phyloP scores from a whole-genome alignment of 495 filamentous ascomycete species.

The Neurospora discreta region DNA sequence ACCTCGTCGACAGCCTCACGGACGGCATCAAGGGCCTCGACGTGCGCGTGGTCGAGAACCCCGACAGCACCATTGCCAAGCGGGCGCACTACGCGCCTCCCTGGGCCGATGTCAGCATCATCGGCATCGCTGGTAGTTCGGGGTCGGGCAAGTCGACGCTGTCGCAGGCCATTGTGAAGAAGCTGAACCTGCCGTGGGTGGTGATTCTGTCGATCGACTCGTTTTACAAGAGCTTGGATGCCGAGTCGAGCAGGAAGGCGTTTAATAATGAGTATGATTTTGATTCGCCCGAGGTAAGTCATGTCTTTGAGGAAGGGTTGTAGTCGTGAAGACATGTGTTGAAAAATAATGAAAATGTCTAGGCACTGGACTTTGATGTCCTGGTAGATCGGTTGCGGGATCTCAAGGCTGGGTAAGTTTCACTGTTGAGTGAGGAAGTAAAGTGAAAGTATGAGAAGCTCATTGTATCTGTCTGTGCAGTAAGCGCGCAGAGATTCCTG shows the following conservation, averaged over 20 bases:
- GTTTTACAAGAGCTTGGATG: conserved; percentile 78
- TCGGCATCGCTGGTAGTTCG: conserved; percentile 89
- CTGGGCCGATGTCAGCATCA: conserved; percentile 90
- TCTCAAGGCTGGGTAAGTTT: conserved; percentile 76
- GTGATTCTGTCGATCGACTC: conserved; percentile 97
- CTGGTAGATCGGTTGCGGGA: conserved; percentile 71
- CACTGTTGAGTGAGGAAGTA: neutral
- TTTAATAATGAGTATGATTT: conserved; percentile 92
- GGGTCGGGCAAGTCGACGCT: conserved; percentile 97
- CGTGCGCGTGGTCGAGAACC: conserved; percentile 4
- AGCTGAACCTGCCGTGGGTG: conserved; percentile 91
- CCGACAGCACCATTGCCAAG: conserved; percentile 29
- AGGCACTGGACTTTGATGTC: conserved; percentile 85
- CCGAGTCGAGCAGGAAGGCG: conserved; percentile 62
- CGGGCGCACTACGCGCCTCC: conserved; percentile 75
- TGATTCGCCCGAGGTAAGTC: conserved; percentile 60
- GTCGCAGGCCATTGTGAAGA: conserved; percentile 79
- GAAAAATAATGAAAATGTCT: conserved; percentile 10
- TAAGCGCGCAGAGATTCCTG: conserved; percentile 82
- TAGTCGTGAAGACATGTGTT: neutral
- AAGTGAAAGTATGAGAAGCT: neutral
- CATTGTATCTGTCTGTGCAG: conserved; percentile 32
- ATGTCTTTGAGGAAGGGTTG: neutral
- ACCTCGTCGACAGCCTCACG: neutral
- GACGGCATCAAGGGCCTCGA: conserved; percentile 1